These are phyloP conservation scores for Pleurozium schreberi DNA, from an alignment of 225 moss, liverwort and hornwort genomes.

Conservation along the genomic window DNA sequence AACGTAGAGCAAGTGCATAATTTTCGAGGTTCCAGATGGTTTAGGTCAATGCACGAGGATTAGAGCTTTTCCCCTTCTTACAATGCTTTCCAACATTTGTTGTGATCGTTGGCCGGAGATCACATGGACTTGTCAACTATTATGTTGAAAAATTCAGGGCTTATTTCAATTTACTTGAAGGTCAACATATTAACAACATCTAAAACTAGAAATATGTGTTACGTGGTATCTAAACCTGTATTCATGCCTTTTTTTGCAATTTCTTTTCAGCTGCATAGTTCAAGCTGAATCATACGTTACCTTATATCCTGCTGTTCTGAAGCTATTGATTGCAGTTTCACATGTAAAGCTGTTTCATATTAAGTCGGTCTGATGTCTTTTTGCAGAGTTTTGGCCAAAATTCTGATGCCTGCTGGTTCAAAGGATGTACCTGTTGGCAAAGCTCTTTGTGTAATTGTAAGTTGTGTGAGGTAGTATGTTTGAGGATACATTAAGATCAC, in stretches of 20 bases:
- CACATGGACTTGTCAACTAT: not conserved
- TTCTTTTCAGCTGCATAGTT: not conserved
- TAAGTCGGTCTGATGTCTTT: not conserved
- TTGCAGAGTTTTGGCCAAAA: conserved; percentile 76
- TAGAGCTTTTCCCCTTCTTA: not conserved
- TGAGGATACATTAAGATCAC: not conserved
- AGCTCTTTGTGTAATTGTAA: conserved; percentile 83
- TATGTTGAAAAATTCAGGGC: not conserved
- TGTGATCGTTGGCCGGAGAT: not conserved
- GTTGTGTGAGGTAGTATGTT: not conserved
- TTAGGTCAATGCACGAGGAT: not conserved
- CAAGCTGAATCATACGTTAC: not conserved
- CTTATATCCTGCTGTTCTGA: not conserved
- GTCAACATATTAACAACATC: not conserved
- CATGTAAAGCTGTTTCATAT: not conserved
- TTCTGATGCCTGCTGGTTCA: conserved; percentile 73
- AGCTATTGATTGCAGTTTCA: not conserved
- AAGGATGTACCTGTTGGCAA: conserved; percentile 90
- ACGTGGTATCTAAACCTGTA: not conserved
- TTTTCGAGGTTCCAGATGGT: not conserved
- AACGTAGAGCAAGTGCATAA: not conserved
- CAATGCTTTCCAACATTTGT: not conserved
- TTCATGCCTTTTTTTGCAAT: not conserved
- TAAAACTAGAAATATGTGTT: not conserved
- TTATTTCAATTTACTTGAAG: not conserved